Evolutionary conservation across 2,329 filamentous ascomycete species (phyloP), one percentile per base, ranked within the genome.

Genomic region (Polytolypa hystricis): DNA sequence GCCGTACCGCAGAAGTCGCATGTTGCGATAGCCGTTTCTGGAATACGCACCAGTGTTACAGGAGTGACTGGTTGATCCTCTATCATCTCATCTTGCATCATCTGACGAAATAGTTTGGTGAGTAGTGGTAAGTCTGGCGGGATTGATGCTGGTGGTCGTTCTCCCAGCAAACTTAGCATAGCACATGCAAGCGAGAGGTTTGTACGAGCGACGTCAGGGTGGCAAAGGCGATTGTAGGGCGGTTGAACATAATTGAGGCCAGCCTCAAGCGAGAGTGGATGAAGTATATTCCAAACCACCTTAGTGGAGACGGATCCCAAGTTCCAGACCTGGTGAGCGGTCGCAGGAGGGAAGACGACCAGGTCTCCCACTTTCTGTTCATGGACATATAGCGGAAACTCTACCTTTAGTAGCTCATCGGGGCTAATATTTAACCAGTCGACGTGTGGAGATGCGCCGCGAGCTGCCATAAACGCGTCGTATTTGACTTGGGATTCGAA

Each of bases 261-360:
- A 21, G 53, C 49, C 30, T 50, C 46, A 5, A 58, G 42, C 9
- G 55, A 58, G 5, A 55, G 48, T 10, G 52, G 43, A 45, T 58
- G 56, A 33, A 60, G 48, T 15, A 57, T 55, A 35, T 58, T 58
- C 56, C 56, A 58, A 19, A 58, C 56, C 11, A 58, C 43, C 37
- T 58, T 58, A 11, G 55, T 57, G 9, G 55, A 55, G 35, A 58
- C 43, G 2, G 48, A 43, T 21, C 50, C 51, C 12, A 55, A 47
- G 39, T 60, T 58, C 55, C 55, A 58, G 27, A 60, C 48, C 37
- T 60, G 56, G 39, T 60, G 55, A 8, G 55, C 52, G 30, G 56
- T 57, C 14, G 53, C 51, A n/a, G 55, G 51, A 28, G 55, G 56
- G 34, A 58, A 57, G 8, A 58, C 48, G 4, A 58, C 53, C 14